These are phyloP conservation scores for Talaromyces nanjingensis DNA, from an alignment of 495 filamentous ascomycete species.

Conservation along the genomic window DNA sequence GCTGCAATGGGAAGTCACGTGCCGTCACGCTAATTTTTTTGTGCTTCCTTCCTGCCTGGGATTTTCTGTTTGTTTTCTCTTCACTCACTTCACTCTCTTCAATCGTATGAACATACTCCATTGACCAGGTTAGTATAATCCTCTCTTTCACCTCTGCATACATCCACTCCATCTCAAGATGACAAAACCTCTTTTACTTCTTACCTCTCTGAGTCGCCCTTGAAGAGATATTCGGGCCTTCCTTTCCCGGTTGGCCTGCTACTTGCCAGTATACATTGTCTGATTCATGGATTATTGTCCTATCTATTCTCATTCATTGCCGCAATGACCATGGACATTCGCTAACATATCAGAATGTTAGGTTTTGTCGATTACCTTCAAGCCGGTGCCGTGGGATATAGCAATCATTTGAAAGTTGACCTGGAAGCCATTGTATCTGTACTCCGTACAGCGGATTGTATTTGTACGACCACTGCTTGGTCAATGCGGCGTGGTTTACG, in stretches of 20 bases:
- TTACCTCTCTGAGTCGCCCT: slow-evolving; percentile 92
- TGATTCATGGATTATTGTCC: slow-evolving; percentile 41
- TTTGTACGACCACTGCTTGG: background rate
- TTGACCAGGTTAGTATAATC: slow-evolving; percentile 20
- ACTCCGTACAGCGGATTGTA: background rate
- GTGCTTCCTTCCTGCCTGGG: slow-evolving; percentile 11
- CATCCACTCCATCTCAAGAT: slow-evolving; percentile 53
- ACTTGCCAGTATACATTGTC: slow-evolving; percentile 98
- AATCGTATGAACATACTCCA: too few relatives aligned
- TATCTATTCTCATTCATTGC: background rate
- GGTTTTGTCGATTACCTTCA: background rate
- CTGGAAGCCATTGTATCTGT: background rate
- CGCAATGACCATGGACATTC: background rate
- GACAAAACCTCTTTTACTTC: slow-evolving; percentile 79
- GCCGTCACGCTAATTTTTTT: slow-evolving; percentile 28
- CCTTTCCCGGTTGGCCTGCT: slow-evolving; percentile 71
- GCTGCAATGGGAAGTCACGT: slow-evolving; percentile 17
- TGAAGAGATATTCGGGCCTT: slow-evolving; percentile 75
- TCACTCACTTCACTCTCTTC: too few relatives aligned
- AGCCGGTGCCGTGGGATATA: background rate
- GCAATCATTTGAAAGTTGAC: too few relatives aligned
- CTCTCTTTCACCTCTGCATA: slow-evolving; percentile 15
- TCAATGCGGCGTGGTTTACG: background rate
- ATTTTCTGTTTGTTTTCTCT: slow-evolving; percentile 15
- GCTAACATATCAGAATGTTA: background rate